These are phyloP conservation scores for Leccinum sublutescens DNA, from an alignment of 768 basidiomycete species.

Conservation along the genomic window DNA sequence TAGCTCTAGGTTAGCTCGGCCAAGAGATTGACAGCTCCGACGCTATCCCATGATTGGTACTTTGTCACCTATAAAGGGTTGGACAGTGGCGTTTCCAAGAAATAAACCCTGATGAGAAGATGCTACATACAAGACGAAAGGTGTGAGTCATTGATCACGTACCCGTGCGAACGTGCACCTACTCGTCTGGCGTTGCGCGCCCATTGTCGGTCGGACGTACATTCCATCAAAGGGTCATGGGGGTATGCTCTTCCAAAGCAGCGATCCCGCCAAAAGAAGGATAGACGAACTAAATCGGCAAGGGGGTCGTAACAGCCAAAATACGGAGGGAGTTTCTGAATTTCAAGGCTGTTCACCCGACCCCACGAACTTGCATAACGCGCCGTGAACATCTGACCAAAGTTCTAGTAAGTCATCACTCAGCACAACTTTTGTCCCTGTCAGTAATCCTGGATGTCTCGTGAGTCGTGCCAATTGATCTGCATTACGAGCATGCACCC, in stretches of 20 bases:
- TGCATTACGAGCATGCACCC: background rate
- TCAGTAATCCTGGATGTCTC: background rate
- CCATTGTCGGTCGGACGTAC: background rate
- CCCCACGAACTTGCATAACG: background rate
- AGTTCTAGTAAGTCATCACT: constrained; percentile 3
- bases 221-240: background rate
- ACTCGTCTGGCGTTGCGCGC: background rate
- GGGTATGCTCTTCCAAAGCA: background rate
- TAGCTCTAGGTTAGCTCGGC: background rate
- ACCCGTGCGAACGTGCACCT: background rate
- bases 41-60: background rate
- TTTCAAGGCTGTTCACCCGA: background rate
- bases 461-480: background rate
- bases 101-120: background rate
- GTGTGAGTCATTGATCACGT: background rate
- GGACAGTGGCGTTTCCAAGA: constrained; percentile 1
- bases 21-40: background rate
- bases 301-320: background rate
- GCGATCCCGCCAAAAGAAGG: background rate
- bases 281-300: too few species aligned
- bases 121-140: background rate
- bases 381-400: background rate
- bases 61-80: background rate
- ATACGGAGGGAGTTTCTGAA: background rate
- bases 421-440: constrained; percentile 1